A percentile compares a stretch with the other conserved stretches of the same genome.
Conservation (phyloP, 352 stramenopile species). For the Plasmopara viticola region DNA sequence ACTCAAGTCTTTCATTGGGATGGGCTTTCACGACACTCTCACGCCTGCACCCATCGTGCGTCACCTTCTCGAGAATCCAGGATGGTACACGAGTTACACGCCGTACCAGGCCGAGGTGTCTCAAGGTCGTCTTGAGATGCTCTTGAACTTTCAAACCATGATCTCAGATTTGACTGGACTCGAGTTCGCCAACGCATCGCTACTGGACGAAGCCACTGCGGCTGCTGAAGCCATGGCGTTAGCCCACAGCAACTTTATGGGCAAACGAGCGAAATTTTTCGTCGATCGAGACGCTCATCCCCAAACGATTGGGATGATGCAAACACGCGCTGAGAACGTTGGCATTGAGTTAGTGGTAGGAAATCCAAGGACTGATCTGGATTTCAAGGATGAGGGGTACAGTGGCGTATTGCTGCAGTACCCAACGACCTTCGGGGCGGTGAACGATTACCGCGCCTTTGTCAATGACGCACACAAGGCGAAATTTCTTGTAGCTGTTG, state of each 20-base stretch:
- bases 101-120: constrained; percentile 99
- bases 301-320: constrained; percentile 90
- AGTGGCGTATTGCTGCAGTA: constrained; percentile 98
- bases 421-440: constrained; percentile 95
- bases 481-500: constrained; percentile 92
- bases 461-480: constrained; percentile 77
- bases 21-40: constrained; percentile 97
- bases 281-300: constrained; percentile 89
- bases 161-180: constrained; percentile 95
- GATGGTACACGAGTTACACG: constrained; percentile 98
- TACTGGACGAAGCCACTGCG: constrained; percentile 99
- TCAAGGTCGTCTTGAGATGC: constrained; percentile 97
- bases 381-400: constrained; percentile 83
- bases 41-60: constrained; percentile 94
- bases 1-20: constrained; percentile 96
- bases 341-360: constrained; percentile 94
- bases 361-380: constrained; percentile 59
- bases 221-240: constrained; percentile 97
- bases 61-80: constrained; percentile 98
- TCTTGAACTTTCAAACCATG: constrained; percentile 99
- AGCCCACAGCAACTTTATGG: constrained; percentile 89
- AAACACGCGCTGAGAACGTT: constrained; percentile 87
- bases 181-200: constrained; percentile 94
- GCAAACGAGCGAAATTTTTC: constrained; percentile 96
- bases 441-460: constrained; percentile 91